Conservation (phyloP, 2,329 filamentous ascomycete species). For the Aureobasidium sp. region DNA sequence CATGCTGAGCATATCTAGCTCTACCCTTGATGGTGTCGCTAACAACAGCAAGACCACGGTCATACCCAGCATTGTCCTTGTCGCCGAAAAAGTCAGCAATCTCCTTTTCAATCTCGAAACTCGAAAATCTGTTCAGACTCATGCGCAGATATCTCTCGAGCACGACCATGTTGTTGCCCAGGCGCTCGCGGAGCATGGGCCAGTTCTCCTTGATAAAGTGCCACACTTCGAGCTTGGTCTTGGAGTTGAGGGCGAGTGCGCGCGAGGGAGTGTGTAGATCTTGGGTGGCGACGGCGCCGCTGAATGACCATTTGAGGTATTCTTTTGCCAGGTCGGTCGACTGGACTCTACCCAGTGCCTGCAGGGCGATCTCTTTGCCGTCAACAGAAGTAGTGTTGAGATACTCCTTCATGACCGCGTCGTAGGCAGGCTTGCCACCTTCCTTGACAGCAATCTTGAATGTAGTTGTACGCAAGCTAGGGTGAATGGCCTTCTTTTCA, state of each 20-base stretch:
- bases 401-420: constrained; percentile 79
- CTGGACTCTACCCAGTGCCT: constrained; percentile 67
- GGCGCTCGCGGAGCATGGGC: constrained; percentile 61
- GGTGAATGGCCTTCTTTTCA: constrained; percentile 65
- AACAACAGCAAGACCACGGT: constrained; percentile 77
- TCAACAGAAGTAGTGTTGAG: constrained; percentile 76
- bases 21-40: constrained; percentile 79
- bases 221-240: constrained; percentile 72
- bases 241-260: constrained; percentile 64
- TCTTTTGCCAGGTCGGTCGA: constrained; percentile 60
- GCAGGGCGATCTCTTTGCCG: constrained; percentile 78
- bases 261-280: constrained; percentile 81
- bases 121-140: constrained; percentile 71
- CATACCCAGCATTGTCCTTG: constrained; percentile 80
- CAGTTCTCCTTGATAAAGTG: constrained; percentile 79
- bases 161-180: constrained; percentile 76
- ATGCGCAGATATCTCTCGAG: constrained; percentile 82
- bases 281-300: constrained; percentile 73
- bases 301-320: constrained; percentile 69
- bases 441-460: constrained; percentile 74
- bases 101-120: constrained; percentile 61
- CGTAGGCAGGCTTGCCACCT: constrained; percentile 61
- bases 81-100: constrained; percentile 77
- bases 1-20: constrained; percentile 73
- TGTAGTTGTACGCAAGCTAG: constrained; percentile 71